Percentiles rank a stretch among this genome's conserved stretches.
Evolutionary conservation across 2,329 filamentous ascomycete species (phyloP).

Genomic region (Xylariaceae sp.): DNA sequence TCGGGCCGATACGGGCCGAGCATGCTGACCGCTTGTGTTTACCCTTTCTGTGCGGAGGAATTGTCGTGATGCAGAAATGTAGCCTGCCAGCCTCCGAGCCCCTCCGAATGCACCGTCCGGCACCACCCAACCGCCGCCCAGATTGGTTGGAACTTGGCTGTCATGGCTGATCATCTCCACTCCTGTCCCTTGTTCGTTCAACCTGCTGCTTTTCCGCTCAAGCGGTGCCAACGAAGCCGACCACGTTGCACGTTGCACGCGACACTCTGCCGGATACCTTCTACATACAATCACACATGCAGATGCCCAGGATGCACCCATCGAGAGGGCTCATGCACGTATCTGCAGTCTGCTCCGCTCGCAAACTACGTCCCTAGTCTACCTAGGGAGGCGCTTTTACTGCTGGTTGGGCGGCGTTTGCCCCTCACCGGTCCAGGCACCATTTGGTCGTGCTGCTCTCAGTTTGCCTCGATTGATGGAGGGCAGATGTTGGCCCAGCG

Average conservation of each 20-base stretch:
- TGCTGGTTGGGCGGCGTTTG: conserved; percentile 28
- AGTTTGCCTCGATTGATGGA: conserved; percentile 11
- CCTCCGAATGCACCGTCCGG: too few species aligned
- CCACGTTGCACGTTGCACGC: conserved; percentile 41
- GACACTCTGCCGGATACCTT: conserved; percentile 12
- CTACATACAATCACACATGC: not conserved
- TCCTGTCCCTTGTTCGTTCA: conserved; percentile 11
- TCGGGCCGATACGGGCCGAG: not conserved
- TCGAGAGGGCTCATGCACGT: conserved; percentile 24
- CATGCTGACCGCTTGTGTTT: not conserved
- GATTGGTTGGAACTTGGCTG: not conserved
- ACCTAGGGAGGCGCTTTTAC: not conserved
- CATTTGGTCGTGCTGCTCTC: conserved; percentile 14
- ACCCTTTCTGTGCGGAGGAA: not conserved
- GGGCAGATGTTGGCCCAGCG: conserved; percentile 3
- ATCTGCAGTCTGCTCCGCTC: conserved; percentile 19
- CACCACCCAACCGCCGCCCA: not conserved
- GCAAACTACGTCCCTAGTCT: not conserved
- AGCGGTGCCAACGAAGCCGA: conserved; percentile 36
- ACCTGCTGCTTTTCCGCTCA: conserved; percentile 22
- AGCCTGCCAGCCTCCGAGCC: not conserved
- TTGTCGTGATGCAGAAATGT: too few species aligned
- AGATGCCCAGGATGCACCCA: not conserved
- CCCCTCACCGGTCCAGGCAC: conserved; percentile 31
- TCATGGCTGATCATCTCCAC: conserved; percentile 4